Percentiles rank a stretch among this genome's conserved stretches.
Evolutionary conservation across 768 basidiomycete species (phyloP).

Genomic region (Russula compacta): DNA sequence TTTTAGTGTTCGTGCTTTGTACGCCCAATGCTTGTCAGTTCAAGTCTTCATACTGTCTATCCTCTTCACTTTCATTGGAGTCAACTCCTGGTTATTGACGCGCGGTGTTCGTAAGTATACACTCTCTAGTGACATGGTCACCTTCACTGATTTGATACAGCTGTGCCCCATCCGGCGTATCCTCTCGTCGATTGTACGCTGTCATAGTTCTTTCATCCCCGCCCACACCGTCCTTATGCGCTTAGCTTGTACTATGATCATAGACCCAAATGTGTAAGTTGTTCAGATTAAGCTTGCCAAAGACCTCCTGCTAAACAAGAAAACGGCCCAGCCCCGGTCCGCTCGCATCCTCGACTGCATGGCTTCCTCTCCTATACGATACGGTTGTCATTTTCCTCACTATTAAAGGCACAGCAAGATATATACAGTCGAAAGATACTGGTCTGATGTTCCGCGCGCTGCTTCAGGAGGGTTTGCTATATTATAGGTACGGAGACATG

Average conservation of each 20-base stretch:
- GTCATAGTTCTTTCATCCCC: neutral
- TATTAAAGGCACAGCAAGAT: conserved; percentile 24
- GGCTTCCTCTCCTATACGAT: conserved; percentile 35
- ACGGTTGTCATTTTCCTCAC: conserved; percentile 30
- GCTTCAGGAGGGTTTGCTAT: conserved; percentile 9
- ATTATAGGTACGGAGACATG: conserved; percentile 6
- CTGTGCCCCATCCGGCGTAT: neutral
- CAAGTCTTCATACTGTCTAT: conserved; percentile 26
- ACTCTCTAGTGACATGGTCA: neutral
- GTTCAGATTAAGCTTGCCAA: neutral
- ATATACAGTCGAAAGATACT: neutral
- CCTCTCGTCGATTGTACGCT: conserved; percentile 5
- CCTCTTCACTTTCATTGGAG: conserved; percentile 34
- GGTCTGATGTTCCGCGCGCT: conserved; percentile 4
- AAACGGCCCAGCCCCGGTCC: conserved; percentile 17
- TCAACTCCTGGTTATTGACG: conserved; percentile 49
- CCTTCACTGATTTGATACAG: neutral
- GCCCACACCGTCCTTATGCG: neutral
- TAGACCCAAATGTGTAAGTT: conserved; percentile 24
- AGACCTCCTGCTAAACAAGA: neutral
- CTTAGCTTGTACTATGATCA: conserved; percentile 36
- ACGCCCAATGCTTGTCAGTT: conserved; percentile 22
- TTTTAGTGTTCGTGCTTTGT: conserved; percentile 28
- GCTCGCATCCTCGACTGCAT: conserved; percentile 31
- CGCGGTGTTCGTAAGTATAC: conserved; percentile 37